These are phyloP conservation scores for Asterochloris sp. DNA, from an alignment of 139 green algal species.

Conservation along the genomic window DNA sequence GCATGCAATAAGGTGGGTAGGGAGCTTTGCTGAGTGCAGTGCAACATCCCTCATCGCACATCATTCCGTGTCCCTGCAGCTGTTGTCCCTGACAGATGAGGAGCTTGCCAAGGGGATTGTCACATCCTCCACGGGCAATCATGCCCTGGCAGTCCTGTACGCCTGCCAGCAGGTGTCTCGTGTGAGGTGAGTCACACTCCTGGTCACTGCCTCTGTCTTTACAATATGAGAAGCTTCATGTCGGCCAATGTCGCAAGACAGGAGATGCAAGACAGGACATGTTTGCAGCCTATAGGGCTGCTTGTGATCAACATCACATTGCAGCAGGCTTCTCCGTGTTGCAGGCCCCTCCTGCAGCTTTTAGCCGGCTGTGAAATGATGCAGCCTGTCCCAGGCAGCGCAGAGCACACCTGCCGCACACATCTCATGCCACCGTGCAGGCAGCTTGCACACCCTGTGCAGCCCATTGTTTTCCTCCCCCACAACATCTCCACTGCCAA, in stretches of 20 bases:
- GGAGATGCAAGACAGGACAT: neutral
- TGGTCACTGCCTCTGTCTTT: neutral
- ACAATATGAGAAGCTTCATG: neutral
- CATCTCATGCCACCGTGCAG: neutral
- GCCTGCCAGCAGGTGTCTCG: constrained; percentile 28
- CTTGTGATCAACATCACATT: neutral
- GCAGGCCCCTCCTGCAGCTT: neutral
- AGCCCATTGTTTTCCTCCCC: constrained; percentile 46
- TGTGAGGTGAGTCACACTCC: neutral
- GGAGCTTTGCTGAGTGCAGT: too few species aligned
- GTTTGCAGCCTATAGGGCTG: neutral
- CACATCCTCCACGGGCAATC: constrained; percentile 59
- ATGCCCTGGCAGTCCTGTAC: constrained; percentile 56
- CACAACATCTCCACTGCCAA: constrained; percentile 34
- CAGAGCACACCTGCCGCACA: neutral
- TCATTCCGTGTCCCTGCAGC: constrained; percentile 3
- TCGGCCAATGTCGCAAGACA: neutral
- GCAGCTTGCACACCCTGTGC: neutral
- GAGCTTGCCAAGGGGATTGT: constrained; percentile 34
- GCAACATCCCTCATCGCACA: too few species aligned
- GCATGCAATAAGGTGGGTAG: too few species aligned
- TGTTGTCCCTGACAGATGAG: constrained; percentile 33
- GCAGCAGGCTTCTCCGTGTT: neutral
- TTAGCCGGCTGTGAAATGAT: neutral
- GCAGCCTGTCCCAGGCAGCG: neutral